Conservation (phyloP, 306 rosid genomes). For the Cotoneaster glaucophyllus region DNA sequence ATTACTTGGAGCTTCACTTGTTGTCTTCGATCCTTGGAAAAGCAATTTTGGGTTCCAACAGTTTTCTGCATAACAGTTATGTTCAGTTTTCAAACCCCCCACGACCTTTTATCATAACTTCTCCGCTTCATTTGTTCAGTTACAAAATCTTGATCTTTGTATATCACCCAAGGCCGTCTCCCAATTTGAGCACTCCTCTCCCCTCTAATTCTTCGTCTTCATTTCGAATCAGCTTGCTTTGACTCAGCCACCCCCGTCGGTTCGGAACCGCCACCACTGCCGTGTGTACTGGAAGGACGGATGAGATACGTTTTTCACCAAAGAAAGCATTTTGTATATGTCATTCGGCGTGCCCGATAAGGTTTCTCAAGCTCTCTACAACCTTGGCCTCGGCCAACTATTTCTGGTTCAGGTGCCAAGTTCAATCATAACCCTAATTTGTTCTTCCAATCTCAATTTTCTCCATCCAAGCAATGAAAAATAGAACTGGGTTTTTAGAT, state of each 20-base stretch:
- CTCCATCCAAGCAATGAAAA: not conserved
- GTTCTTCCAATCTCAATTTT: not conserved
- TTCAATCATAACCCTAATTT: not conserved
- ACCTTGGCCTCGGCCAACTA: slow-evolving; percentile 57
- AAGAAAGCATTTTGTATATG: slow-evolving; percentile 64
- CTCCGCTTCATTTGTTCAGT: too few species aligned
- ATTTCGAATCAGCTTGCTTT: slow-evolving; percentile 25
- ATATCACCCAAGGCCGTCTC: slow-evolving; percentile 8
- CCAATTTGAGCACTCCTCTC: slow-evolving; percentile 30
- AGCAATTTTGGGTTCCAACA: too few species aligned
- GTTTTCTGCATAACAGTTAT: too few species aligned
- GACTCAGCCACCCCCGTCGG: slow-evolving; percentile 15
- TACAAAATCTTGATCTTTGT: too few species aligned
- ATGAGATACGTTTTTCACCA: slow-evolving; percentile 58
- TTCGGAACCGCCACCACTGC: slow-evolving; percentile 22
- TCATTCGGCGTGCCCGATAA: slow-evolving; percentile 67
- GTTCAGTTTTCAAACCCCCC: too few species aligned
- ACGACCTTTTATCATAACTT: too few species aligned
- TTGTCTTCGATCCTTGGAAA: too few species aligned
- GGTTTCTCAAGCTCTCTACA: slow-evolving; percentile 57
- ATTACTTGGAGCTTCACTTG: too few species aligned
- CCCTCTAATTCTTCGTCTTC: slow-evolving; percentile 22
- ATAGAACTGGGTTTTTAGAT: not conserved
- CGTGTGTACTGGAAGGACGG: slow-evolving; percentile 18
- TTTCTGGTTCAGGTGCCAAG: slow-evolving; percentile 62